Percentiles rank a stretch among this genome's conserved stretches.
Conservation (phyloP, 202 grass and related monocot genomes). For the Zoysia matrella region DNA sequence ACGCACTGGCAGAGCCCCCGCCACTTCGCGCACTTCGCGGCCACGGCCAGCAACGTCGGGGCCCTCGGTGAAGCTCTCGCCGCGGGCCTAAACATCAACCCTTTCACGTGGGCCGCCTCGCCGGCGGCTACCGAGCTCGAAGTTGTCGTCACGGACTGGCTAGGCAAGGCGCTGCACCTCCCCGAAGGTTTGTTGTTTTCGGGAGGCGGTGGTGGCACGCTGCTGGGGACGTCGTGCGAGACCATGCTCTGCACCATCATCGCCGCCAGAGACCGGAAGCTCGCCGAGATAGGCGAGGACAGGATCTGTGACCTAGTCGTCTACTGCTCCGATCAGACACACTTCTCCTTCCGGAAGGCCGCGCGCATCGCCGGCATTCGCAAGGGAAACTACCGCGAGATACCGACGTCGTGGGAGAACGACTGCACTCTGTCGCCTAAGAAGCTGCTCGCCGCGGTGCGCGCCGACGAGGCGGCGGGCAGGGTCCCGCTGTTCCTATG, state of each 20-base stretch:
- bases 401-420: background rate
- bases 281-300: slow-evolving; percentile 51
- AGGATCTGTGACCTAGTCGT: slow-evolving; percentile 51
- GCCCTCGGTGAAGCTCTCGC: slow-evolving; percentile 68
- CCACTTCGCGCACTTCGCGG: slow-evolving; percentile 7
- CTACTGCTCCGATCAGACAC: slow-evolving; percentile 71
- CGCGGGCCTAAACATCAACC: slow-evolving; percentile 60
- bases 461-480: slow-evolving; percentile 39
- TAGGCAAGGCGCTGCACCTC: slow-evolving; percentile 47
- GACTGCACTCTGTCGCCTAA: slow-evolving; percentile 24
- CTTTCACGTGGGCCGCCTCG: slow-evolving; percentile 25
- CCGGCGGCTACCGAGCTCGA: slow-evolving; percentile 51
- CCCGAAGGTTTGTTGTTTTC: slow-evolving; percentile 36
- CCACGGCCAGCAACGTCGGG: slow-evolving; percentile 59
- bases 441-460: slow-evolving; percentile 27
- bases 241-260: slow-evolving; percentile 54
- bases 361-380: slow-evolving; percentile 37
- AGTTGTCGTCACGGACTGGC: slow-evolving; percentile 60
- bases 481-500: slow-evolving; percentile 59
- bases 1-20: slow-evolving; percentile 48
- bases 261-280: slow-evolving; percentile 48
- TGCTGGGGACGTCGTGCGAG: slow-evolving; percentile 52
- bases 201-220: slow-evolving; percentile 48
- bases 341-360: slow-evolving; percentile 63
- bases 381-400: background rate